Evolutionary conservation across 2,329 filamentous ascomycete species (phyloP).

Genomic region (Exserohilum turcica): DNA sequence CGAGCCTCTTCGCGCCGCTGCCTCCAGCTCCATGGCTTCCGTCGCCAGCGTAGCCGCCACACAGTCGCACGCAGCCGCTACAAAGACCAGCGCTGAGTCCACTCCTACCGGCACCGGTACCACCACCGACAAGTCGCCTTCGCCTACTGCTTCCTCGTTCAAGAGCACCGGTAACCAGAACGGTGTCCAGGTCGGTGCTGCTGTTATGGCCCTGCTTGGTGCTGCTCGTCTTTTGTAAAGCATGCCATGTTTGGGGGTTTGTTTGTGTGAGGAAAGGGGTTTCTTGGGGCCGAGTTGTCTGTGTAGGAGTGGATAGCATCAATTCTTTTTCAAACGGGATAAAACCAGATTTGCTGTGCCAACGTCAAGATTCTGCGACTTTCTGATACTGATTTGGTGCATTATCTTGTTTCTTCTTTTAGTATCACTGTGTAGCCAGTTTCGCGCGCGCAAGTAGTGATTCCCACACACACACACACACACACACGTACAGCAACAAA

Average conservation of each 20-base stretch:
- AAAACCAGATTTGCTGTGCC: background rate
- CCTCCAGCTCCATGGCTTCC: slow-evolving; percentile 22
- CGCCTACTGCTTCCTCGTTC: slow-evolving; percentile 15
- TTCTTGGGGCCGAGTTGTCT: no score
- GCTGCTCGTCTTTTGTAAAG: slow-evolving; percentile 27
- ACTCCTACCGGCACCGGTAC: background rate
- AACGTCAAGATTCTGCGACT: background rate
- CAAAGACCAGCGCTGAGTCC: background rate
- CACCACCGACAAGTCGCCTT: background rate
- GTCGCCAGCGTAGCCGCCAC: slow-evolving; percentile 30
- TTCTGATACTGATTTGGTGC: no score
- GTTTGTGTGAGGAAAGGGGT: background rate
- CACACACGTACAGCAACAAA: no score
- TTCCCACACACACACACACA: no score
- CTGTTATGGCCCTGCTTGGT: slow-evolving; percentile 32
- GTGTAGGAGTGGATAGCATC: slow-evolving; percentile 4
- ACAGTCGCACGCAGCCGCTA: slow-evolving; percentile 11
- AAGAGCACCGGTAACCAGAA: slow-evolving; percentile 22
- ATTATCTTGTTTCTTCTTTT: no score
- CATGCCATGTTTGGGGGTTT: background rate
- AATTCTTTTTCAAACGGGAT: slow-evolving; percentile 10
- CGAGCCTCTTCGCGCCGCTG: slow-evolving; percentile 37
- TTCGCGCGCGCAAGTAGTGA: no score
- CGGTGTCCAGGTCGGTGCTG: slow-evolving; percentile 25
- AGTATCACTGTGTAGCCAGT: no score